Conservation (phyloP, 345 rosid species). For the Adansonia digitata region DNA sequence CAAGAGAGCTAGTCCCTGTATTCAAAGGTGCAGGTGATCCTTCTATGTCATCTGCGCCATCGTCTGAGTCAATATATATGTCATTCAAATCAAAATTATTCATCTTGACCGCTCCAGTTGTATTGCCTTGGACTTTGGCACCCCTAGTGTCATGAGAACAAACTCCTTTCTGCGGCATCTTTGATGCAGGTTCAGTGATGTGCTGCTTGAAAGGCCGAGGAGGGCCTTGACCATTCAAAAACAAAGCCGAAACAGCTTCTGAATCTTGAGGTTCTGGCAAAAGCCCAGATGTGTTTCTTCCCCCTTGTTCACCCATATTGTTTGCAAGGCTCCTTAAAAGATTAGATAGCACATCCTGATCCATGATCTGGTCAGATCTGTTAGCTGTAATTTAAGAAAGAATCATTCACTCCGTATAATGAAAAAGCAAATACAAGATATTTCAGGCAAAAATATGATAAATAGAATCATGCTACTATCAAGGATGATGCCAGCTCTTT, state of each 20-base stretch:
- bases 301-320: conserved; percentile 48
- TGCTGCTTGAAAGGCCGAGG: conserved; percentile 38
- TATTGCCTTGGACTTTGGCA: conserved; percentile 39
- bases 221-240: conserved; percentile 48
- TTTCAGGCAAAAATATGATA: background rate
- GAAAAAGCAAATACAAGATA: background rate
- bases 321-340: conserved; percentile 75
- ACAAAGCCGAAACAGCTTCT: conserved; percentile 39
- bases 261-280: conserved; percentile 63
- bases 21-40: conserved; percentile 63
- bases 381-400: conserved; percentile 52
- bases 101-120: conserved; percentile 47
- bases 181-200: conserved; percentile 31
- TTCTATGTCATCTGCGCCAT: conserved; percentile 70
- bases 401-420: conserved; percentile 3
- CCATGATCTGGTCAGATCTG: conserved; percentile 53
- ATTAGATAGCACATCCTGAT: conserved; percentile 78
- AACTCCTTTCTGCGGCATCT: conserved; percentile 39
- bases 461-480: background rate
- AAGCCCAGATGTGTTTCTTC: conserved; percentile 56
- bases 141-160: conserved; percentile 24
- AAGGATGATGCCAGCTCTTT: background rate
- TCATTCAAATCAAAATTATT: conserved; percentile 95
- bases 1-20: conserved; percentile 58
- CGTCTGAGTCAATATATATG: conserved; percentile 72